Conservation (phyloP, 73 alveolate genomes). For the Paramecium sexaurelia region DNA sequence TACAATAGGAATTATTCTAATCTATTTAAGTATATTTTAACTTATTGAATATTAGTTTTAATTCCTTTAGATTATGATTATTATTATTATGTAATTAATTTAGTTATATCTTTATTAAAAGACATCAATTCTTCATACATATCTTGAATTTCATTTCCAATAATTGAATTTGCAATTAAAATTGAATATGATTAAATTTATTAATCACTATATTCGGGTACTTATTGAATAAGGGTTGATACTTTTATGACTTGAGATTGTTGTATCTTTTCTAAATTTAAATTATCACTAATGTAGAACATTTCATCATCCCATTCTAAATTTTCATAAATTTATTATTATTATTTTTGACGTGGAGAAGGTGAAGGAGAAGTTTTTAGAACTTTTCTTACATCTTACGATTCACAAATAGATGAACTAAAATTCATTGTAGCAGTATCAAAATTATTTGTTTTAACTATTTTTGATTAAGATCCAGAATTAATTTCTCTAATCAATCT, state of each 20-base stretch:
- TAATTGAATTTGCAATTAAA: conserved; percentile 1
- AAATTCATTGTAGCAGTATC: conserved; percentile 14
- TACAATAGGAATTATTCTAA: neutral
- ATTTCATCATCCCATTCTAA: conserved; percentile 61
- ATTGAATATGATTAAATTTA: conserved; percentile 1
- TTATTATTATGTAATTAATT: neutral
- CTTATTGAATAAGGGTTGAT: neutral
- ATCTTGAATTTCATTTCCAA: conserved; percentile 28
- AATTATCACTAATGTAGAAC: conserved; percentile 23
- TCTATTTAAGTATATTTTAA: neutral
- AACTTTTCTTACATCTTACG: conserved; percentile 23
- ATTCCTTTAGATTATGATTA: neutral
- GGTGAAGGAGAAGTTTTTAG: conserved; percentile 45
- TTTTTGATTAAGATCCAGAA: neutral
- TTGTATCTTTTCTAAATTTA: neutral
- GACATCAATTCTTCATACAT: conserved; percentile 22
- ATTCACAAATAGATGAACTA: conserved; percentile 41
- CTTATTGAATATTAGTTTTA: neutral
- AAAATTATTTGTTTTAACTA: neutral
- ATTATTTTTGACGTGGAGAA: neutral
- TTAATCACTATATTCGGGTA: neutral
- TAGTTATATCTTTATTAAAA: neutral
- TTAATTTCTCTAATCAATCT: neutral
- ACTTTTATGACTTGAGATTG: conserved; percentile 14
- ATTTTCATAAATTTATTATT: neutral